Base-by-base conservation (phyloP, 2,329 filamentous ascomycete genomes). In the Exophiala sideris region DNA sequence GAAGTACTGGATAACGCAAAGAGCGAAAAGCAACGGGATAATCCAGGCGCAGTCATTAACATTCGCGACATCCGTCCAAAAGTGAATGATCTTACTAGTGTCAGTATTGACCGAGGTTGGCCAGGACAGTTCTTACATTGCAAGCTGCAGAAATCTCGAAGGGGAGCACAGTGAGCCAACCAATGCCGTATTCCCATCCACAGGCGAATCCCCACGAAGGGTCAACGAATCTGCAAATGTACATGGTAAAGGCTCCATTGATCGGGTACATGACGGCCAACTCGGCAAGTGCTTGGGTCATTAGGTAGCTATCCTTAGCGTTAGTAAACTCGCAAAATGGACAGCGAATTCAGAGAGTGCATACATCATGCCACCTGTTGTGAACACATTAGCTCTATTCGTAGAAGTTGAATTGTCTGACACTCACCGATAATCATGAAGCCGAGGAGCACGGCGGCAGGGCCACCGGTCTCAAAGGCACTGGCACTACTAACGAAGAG, bases 201-300 rank as follows among this genome's bases (percentile, higher is more conserved):
- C 49, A 52, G 24, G 72, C 72, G 47, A 75, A 74, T 3, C 71
- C 72, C 71, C 64, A 64, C 24, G 58, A 91, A 1, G 91, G 92
- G 67, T 96, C 91, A 16, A 97, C 73, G 66, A 97, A 96, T 12
- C 92, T 84, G 29, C 89, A 95, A 11, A 91, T 94, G 73, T 91
- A 96, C 6, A 89, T 86, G 1, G 90, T 89, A 68, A 96, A 96
- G 3, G 90, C 95, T 53, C 91, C 92, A 24, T 91, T 88, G 32
- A 96, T 87, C 2, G 91, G 91, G 64, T 91, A 96, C 14, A 91
- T 75, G 20, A 96, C 90, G n/a, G 91, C 89, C 71, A 97, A 82
- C 71, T 97, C 92, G 59, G 91, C 92, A 16, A 97, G 78, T 18
- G 82, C 80, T 62, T 82, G 79, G 62, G 81, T 76, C 3, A 79